Percentiles rank a stretch among this genome's conserved stretches.
phyloP scores from a whole-genome alignment of 2,329 filamentous ascomycete species.

The Nectriaceae sp. region DNA sequence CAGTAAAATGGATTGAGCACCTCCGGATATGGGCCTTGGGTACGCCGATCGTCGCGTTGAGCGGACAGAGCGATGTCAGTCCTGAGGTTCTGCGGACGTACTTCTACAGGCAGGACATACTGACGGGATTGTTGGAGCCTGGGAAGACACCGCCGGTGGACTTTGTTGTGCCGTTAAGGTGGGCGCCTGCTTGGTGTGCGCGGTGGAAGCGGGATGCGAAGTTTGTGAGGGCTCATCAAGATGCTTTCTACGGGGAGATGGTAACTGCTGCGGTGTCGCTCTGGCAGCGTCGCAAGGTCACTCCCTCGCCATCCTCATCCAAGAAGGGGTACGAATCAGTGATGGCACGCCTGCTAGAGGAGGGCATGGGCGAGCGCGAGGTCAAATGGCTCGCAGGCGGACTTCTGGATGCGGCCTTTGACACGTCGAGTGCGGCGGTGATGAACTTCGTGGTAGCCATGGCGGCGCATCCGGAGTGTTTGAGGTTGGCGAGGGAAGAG shows the following conservation, averaged over 20 bases:
- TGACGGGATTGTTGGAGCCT: too few relatives aligned
- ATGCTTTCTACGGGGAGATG: conserved; percentile 18
- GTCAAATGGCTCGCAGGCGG: conserved; percentile 19
- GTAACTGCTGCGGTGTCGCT: conserved; percentile 3
- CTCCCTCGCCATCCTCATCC: too few relatives aligned
- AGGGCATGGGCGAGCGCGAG: conserved; percentile 21
- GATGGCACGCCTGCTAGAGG: conserved; percentile 19
- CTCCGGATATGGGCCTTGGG: conserved; percentile 26
- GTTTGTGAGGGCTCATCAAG: conserved; percentile 24
- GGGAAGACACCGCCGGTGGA: too few relatives aligned
- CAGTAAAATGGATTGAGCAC: conserved; percentile 15
- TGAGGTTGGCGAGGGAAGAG: conserved; percentile 20
- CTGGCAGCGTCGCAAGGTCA: conserved; percentile 8
- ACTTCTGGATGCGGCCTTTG: conserved; percentile 28
- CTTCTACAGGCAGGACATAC: too few relatives aligned
- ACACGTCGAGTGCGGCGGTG: conserved; percentile 22
- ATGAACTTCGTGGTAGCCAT: conserved; percentile 23
- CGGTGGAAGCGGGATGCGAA: conserved; percentile 22
- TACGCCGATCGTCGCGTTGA: too few relatives aligned
- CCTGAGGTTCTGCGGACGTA: too few relatives aligned
- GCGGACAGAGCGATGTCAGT: too few relatives aligned
- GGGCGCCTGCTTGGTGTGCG: too few relatives aligned
- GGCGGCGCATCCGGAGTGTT: conserved; percentile 20
- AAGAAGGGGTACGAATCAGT: conserved; percentile 15
- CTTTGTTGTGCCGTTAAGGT: too few relatives aligned